These are phyloP conservation scores for Mycotypha africana DNA, from an alignment of 371 early-diverging fungal species.

Conservation along the genomic window DNA sequence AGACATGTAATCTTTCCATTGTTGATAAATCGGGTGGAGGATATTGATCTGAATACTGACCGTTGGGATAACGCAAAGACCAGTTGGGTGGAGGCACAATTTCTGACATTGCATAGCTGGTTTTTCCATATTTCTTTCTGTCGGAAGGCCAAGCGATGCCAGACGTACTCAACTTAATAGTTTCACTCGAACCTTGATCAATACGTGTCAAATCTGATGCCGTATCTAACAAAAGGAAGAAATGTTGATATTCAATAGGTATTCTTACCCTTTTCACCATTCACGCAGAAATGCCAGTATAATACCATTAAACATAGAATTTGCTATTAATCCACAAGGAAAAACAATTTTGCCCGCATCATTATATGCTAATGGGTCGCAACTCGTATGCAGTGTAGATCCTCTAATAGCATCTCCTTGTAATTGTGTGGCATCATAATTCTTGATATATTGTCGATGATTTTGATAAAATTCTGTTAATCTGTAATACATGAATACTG, in stretches of 20 bases:
- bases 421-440: constrained; percentile 80
- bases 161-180: constrained; percentile 27
- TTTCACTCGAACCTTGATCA: not conserved
- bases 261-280: not conserved
- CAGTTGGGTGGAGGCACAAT: constrained; percentile 81
- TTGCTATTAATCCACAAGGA: constrained; percentile 98
- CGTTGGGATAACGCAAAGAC: constrained; percentile 56
- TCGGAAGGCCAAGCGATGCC: constrained; percentile 93
- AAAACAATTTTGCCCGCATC: constrained; percentile 49
- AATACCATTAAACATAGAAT: constrained; percentile 90
- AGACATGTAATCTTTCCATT: constrained; percentile 94
- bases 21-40: constrained; percentile 67
- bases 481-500: constrained; percentile 91
- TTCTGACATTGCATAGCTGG: constrained; percentile 45
- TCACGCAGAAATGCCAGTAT: not conserved
- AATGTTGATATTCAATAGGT: too few relatives aligned
- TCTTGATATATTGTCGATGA: constrained; percentile 94
- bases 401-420: constrained; percentile 45
- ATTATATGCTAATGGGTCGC: constrained; percentile 49
- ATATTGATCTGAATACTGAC: constrained; percentile 20
- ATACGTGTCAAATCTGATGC: constrained; percentile 16
- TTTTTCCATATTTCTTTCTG: constrained; percentile 60
- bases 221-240: constrained; percentile 14
- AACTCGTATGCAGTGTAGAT: constrained; percentile 25
- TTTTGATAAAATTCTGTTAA: constrained; percentile 99